Conservation (phyloP, 805 yeast species). For the Brettanomyces anomalus region DNA sequence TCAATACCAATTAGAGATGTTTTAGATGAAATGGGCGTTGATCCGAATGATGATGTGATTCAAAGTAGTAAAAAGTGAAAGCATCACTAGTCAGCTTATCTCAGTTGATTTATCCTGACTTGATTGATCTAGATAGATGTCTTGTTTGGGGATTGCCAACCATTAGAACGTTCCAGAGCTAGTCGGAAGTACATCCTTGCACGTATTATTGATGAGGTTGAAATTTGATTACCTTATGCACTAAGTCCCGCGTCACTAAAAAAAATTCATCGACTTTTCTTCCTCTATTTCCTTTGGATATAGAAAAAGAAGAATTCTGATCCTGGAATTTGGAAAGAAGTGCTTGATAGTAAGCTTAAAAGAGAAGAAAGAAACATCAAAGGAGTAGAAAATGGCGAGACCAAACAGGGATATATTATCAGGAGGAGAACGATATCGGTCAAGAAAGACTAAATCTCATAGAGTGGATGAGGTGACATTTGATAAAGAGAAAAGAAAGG, state of each 20-base stretch:
- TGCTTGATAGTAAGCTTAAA: too few relatives aligned
- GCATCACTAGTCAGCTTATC: too few relatives aligned
- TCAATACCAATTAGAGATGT: slow-evolving; percentile 37
- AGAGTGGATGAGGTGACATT: slow-evolving; percentile 80
- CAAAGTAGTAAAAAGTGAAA: not conserved
- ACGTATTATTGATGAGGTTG: too few relatives aligned
- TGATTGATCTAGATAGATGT: too few relatives aligned
- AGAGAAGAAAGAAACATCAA: not conserved
- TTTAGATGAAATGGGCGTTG: slow-evolving; percentile 42
- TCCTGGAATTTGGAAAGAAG: too few relatives aligned
- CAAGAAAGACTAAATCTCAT: slow-evolving; percentile 53
- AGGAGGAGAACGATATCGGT: slow-evolving; percentile 74
- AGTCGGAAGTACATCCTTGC: too few relatives aligned
- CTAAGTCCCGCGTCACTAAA: slow-evolving; percentile 1
- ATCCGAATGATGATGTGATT: slow-evolving; percentile 12
- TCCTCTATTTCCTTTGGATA: not conserved
- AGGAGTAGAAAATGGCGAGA: slow-evolving; percentile 20
- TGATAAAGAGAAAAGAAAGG: slow-evolving; percentile 69
- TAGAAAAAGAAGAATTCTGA: not conserved
- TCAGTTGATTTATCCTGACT: too few relatives aligned
- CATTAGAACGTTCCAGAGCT: too few relatives aligned
- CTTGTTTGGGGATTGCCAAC: too few relatives aligned
- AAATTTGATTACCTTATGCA: too few relatives aligned
- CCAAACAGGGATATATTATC: slow-evolving; percentile 80
- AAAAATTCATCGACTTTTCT: not conserved